Evolutionary conservation across 306 rosid species (phyloP), one percentile per base, ranked within the genome.

Genomic region (Quercus rubra): DNA sequence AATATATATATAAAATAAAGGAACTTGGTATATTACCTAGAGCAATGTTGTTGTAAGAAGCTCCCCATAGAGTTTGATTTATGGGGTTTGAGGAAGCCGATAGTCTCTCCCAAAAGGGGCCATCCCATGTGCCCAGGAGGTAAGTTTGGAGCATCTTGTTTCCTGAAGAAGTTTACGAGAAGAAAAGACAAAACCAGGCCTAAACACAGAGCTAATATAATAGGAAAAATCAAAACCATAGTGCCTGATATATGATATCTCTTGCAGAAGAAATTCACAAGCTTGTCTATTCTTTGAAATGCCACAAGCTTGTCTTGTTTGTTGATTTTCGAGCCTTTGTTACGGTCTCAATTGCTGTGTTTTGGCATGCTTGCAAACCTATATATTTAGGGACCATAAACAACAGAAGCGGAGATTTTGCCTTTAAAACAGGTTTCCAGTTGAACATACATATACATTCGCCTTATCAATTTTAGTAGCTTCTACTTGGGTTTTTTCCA

Each of bases 71-170:
- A 83, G 87, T 87, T 82, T 17, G 97, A 88, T 74, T 20, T 77
- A 63, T 91, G 98, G 75, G 98, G 86, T 73, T 89, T 91, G 78
- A 93, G 93, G 71, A 90, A 90, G 75, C 70, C 55, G 31, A 88
- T 90, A 59, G 93, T 91, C 70, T 93, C 93, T 0, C 98, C 98
- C 23, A 73, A 19, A 41, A 89, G 77, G 0, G 94, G 97, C 87
- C 88, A 90, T 13, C 98, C 98, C 92, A 88, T 85, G 87, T 63
- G 86, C 55, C 98, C 98, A 77, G 38, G 83, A 57, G 93, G 93
- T 25, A 91, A 69, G 55, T 74, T 77, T 61, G 77, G 70, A 19
- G 55, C 70, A 12, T 59, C 56, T 69, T 69, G 43, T 70, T 46
- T 83, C 52, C 13, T 57, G 54, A 76, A 31, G 54, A 80, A 49